Base-by-base conservation (phyloP, 345 rosid genomes). In the Eucalyptus fibrosa region DNA sequence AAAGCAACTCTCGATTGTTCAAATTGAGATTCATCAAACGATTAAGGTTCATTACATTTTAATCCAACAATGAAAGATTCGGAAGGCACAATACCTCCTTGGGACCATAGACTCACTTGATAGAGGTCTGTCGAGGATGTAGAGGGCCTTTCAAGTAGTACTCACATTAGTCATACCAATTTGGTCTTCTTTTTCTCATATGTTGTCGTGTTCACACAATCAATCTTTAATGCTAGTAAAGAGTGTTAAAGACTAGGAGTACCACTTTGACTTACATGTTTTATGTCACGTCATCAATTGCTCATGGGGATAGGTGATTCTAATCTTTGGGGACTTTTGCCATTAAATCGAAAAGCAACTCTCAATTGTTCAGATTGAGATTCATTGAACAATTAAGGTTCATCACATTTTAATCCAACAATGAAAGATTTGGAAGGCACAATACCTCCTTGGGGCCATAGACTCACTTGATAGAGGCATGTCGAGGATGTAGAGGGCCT, bases 11-110 rank as follows among this genome's bases (percentile, higher is more conserved):
- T n/a, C 37, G 2, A n/a, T 7, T 16, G 21, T n/a, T 16, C 37
- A n/a, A 1, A n/a, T n/a, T 2, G 3, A 65, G 5, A n/a, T 15
- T 15, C 19, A 15, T 14, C 19, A 0, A n/a, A 65, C 21, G 1
- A 16, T 17, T 65, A 15, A 16, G 12, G 5, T 15, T 8, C 2
- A n/a, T n/a, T 15, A 19, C 19, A 65, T 65, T 65, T n/a, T 8
- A n/a, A 65, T n/a, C 37, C 37, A 30, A 65, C 10, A 2, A 30
- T 65, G n/a, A 60, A 60, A 60, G n/a, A 6, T 28, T 28, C 1
- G 14, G 7, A 3, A 60, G 67, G 37, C 18, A 14, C 37, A 14
- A 7, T 65, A n/a, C 18, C 37, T 65, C 19, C 5, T n/a, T 4
- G 7, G 19, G 37, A 2, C 37, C 77, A 65, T 65, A 15, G 37